Evolutionary conservation across 257 asterid species (phyloP), one percentile per base, ranked within the genome.

Genomic region (Solanum corneliomulleri): DNA sequence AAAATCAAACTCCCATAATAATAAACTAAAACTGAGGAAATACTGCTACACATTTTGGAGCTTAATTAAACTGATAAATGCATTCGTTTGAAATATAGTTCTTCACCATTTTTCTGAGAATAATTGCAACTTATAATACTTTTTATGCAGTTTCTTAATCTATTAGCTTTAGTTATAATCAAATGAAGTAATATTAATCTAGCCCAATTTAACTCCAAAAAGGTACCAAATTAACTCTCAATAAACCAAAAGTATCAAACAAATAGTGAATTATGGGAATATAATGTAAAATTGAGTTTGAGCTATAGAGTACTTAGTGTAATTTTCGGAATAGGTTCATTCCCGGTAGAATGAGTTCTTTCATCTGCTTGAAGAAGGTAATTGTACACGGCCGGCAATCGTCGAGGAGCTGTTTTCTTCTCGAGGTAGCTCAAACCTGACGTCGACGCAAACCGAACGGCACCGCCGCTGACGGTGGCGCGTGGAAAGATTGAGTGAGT

Each of bases 341-440:
- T 86, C 47, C 82, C 82, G 27, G 88, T 42, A 21, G 68, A 86
- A 77, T 80, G 85, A 80, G 72, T 31, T 21, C 81, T 72, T 60
- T 58, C 71, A 31, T 72, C 83, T 2, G 80, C 88, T 49, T 72
- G 88, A 42, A 86, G 72, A 35, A 86, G 88, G 88, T 49, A 86
- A n/a, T n/a, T 33, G 60, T 72, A 86, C 2, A 72, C 88, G 14
- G 45, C 47, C 58, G 83, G 72, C 21, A 86, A n/a, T n/a, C 88
- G 41, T n/a, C 84, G 84, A 15, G 83, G 88, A 58, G 88, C 83
- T 11, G 68, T 71, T 77, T 86, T 86, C 58, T 86, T 86, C 88
- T 35, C 84, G 18, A 86, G 84, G 41, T 86, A 71, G 49, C 83
- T 86, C 58, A 62, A 58, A 21, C n/a, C 71, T 72, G 87, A 47